Conservation (phyloP, 2,329 filamentous ascomycete species). For the Colletotrichum sojae region DNA sequence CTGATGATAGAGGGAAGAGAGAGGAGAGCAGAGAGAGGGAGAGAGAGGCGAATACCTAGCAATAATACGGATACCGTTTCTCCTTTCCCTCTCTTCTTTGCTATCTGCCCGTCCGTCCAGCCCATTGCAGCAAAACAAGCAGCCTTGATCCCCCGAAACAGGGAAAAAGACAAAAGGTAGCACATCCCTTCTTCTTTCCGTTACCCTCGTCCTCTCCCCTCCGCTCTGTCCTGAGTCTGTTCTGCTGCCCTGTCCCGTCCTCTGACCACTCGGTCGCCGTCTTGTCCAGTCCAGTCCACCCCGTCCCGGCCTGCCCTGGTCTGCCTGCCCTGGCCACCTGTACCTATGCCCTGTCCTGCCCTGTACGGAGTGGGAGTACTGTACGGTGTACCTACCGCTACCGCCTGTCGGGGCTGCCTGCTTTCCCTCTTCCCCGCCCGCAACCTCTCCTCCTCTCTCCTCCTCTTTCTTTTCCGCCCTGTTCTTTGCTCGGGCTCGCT, state of each 20-base stretch:
- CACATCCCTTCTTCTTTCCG: conserved; percentile 32
- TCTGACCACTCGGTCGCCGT: no score
- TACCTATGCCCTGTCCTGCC: neutral
- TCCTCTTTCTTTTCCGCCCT: neutral
- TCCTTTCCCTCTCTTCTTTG: neutral
- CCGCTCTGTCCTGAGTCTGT: conserved; percentile 23
- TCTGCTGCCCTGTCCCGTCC: conserved; percentile 7
- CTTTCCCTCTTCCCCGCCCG: neutral
- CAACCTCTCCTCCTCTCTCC: neutral
- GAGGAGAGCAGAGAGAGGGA: neutral
- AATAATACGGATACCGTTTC: neutral
- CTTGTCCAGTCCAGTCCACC: no score
- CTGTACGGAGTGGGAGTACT: neutral
- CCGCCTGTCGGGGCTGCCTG: neutral
- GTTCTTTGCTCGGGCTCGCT: neutral
- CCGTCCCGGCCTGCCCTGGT: neutral
- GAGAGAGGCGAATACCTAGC: neutral
- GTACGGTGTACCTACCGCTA: no score
- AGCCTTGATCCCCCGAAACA: conserved; percentile 26
- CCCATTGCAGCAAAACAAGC: neutral
- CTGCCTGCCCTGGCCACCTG: neutral
- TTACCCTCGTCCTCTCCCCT: conserved; percentile 20
- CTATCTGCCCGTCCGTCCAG: neutral
- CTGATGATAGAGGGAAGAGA: neutral
- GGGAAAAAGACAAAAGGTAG: conserved; percentile 28